These are phyloP conservation scores for Sclerotinia trifoliorum DNA, from an alignment of 2,329 filamentous ascomycete species.

Conservation along the genomic window DNA sequence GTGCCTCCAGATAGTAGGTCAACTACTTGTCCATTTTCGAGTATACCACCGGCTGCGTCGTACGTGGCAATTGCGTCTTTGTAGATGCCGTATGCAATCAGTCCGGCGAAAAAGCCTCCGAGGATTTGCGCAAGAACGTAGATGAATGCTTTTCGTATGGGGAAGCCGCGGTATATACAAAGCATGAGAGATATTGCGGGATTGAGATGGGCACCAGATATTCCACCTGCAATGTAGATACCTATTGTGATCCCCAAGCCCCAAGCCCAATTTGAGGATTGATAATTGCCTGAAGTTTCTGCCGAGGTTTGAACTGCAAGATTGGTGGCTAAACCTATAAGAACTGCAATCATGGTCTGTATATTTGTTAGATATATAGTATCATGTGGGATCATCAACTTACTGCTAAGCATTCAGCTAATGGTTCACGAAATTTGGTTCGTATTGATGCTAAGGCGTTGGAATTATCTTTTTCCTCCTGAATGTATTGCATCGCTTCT, in stretches of 20 bases:
- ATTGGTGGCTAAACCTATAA: slow-evolving; percentile 50
- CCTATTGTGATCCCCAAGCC: slow-evolving; percentile 54
- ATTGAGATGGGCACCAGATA: slow-evolving; percentile 49
- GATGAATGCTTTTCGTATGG: slow-evolving; percentile 49
- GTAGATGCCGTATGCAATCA: slow-evolving; percentile 45
- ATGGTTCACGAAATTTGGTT: slow-evolving; percentile 50
- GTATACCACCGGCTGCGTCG: slow-evolving; percentile 8
- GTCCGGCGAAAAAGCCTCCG: slow-evolving; percentile 49
- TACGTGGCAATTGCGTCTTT: slow-evolving; percentile 24
- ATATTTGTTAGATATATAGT: not conserved
- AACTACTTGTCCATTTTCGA: slow-evolving; percentile 4
- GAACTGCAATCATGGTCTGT: slow-evolving; percentile 33
- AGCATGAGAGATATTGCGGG: slow-evolving; percentile 46
- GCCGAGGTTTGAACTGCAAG: slow-evolving; percentile 42
- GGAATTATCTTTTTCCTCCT: slow-evolving; percentile 12
- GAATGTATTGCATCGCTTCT: slow-evolving; percentile 28
- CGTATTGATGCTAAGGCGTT: slow-evolving; percentile 46
- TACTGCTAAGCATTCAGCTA: slow-evolving; percentile 50
- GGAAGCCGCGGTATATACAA: slow-evolving; percentile 52
- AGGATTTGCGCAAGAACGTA: slow-evolving; percentile 54
- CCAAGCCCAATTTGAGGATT: slow-evolving; percentile 50
- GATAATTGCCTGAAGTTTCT: slow-evolving; percentile 43
- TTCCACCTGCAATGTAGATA: slow-evolving; percentile 49
- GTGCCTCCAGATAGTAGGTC: slow-evolving; percentile 7
- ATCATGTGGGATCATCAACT: not conserved